Evolutionary conservation across 2,329 filamentous ascomycete genomes (phyloP), one percentile per base, ranked within the genome.

Genomic region (Pyrenochaeta sp.): DNA sequence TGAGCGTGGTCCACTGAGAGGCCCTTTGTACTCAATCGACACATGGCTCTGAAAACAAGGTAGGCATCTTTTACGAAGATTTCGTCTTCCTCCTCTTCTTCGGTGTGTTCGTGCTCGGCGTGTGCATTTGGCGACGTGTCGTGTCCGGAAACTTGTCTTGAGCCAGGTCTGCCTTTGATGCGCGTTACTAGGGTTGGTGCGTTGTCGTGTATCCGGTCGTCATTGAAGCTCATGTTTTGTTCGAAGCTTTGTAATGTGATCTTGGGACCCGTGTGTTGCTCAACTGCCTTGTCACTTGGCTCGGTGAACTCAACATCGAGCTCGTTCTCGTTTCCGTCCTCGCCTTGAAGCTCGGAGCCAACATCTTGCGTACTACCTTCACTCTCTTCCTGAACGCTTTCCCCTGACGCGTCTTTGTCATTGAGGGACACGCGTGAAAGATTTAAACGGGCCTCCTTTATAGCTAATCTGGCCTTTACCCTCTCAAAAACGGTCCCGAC

Each of bases 51-150:
- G 75, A 99, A 97, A 31, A 99, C 91, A 15, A 99, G 82, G 71
- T 97, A 99, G 7, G 94, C 92, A 74, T 99, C 94, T 59, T 94
- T 89, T 60, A 97, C 91, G 68, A 96, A 97, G 14, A 97, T 90
- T 68, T 99, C 94, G 64, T 99, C 94, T 67, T 96, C 91, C 46
- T 86, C 83, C 39, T 84, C 82, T 45, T 85, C 82, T 4, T 90
- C 85, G 17, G 81, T 67, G 15, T 79, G 74, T 41, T 88, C 84
- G 21, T 50, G 46, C 10, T 55, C 58, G 51, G 64, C 15, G 58
- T 73, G 38, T 53, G 57, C 49, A 36, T 55, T 50, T n/a, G 60
- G 64, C 5, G 73, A 73, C 3, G 74, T 48, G 18, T 74, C 74
- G 7, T 63, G 56, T 1, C 77, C 77, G 13, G 77, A 80, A 6